Evolutionary conservation across 257 asterid species (phyloP).

Genomic region (Fraxinus quadrangulata): DNA sequence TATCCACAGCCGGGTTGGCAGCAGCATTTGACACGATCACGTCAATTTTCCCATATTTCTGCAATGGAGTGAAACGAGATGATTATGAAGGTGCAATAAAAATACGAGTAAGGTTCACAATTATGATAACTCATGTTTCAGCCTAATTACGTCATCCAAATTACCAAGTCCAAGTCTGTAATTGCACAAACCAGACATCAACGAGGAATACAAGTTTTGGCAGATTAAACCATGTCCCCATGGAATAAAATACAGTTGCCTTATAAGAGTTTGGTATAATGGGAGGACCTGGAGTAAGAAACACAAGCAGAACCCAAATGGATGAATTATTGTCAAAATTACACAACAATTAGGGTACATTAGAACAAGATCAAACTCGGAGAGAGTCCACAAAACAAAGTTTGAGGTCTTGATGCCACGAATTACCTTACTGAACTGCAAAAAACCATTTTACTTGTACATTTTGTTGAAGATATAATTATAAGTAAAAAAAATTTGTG

Average conservation of each 20-base stretch:
- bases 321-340: background rate
- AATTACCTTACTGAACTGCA: background rate
- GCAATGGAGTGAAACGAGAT: conserved; percentile 12
- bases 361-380: background rate
- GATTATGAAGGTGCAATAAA: background rate
- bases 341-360: background rate
- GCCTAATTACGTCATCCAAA: background rate
- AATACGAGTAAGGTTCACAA: background rate
- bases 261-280: background rate
- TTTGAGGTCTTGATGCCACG: background rate
- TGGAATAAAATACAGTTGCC: background rate
- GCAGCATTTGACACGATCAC: conserved; percentile 91
- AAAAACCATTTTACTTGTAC: background rate
- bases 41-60: conserved; percentile 86
- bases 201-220: background rate
- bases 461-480: background rate
- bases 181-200: background rate
- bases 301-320: background rate
- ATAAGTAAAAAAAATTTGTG: too few species aligned
- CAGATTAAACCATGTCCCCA: background rate
- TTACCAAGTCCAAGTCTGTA: background rate
- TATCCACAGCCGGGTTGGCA: conserved; percentile 72
- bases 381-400: background rate
- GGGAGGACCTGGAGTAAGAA: background rate
- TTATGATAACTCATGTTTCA: background rate